A percentile compares a stretch with the other conserved stretches of the same genome.
Evolutionary conservation across 139 green algal species (phyloP).

Genomic region (Spirogloea muscicola): DNA sequence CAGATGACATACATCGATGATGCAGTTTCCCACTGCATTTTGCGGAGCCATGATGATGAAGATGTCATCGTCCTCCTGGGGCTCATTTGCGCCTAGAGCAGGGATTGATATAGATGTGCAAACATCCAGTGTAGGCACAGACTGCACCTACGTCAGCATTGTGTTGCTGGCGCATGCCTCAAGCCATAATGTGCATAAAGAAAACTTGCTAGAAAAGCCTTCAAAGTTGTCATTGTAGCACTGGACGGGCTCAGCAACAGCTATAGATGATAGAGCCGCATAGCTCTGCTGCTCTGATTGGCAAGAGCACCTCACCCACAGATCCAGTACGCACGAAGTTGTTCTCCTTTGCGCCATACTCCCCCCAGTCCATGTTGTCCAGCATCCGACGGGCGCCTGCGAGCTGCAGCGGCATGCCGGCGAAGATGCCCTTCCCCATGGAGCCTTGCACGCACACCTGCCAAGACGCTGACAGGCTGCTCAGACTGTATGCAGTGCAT

Average conservation of each 20-base stretch:
- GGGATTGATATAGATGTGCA: not conserved
- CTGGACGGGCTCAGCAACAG: too few species aligned
- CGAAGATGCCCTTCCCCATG: conserved; percentile 78
- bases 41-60: conserved; percentile 59
- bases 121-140: not conserved
- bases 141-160: too few species aligned
- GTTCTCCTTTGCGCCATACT: conserved; percentile 45
- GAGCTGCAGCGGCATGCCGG: conserved; percentile 67
- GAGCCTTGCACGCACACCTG: conserved; percentile 52
- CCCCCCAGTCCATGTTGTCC: conserved; percentile 79
- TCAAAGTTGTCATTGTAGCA: too few species aligned
- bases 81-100: conserved; percentile 36
- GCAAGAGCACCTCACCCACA: too few species aligned
- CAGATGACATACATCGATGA: conserved; percentile 55
- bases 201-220: too few species aligned
- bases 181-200: too few species aligned
- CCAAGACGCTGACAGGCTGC: too few species aligned
- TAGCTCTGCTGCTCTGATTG: too few species aligned
- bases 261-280: too few species aligned
- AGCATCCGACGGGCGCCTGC: conserved; percentile 63
- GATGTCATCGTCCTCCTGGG: conserved; percentile 39
- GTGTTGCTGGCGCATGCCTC: too few species aligned
- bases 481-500: too few species aligned
- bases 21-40: conserved; percentile 69
- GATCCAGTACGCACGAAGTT: too few species aligned